These are phyloP conservation scores for Fusarium hostae DNA, from an alignment of 2,329 filamentous ascomycete genomes.

Conservation along the genomic window DNA sequence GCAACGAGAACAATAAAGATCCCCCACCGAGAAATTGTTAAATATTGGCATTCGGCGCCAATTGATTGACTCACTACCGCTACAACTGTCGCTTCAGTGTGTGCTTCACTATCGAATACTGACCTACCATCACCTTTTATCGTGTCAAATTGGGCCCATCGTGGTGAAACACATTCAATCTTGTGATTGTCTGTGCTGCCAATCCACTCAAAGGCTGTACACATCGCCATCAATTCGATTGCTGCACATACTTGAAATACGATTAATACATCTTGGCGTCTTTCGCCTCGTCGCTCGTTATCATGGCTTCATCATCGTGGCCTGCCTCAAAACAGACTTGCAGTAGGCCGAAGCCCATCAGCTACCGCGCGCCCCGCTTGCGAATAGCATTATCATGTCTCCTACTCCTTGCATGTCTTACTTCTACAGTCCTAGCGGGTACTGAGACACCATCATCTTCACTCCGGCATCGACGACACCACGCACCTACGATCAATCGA, in stretches of 20 bases:
- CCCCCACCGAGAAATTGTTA: conserved; percentile 2
- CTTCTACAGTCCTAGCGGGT: conserved; percentile 32
- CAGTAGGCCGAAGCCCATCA: not conserved
- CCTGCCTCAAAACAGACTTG: conserved; percentile 7
- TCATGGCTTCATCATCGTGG: conserved; percentile 30
- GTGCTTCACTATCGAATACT: conserved; percentile 18
- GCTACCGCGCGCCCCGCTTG: conserved; percentile 21
- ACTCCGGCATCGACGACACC: conserved; percentile 24
- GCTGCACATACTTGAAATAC: not conserved
- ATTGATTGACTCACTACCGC: not conserved
- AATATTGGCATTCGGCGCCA: conserved; percentile 10
- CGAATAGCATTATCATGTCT: conserved; percentile 26
- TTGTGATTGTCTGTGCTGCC: conserved; percentile 27
- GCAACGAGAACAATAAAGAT: conserved; percentile 19
- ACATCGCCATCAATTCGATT: not conserved
- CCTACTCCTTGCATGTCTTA: conserved; percentile 41
- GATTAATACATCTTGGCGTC: conserved; percentile 8
- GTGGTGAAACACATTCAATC: conserved; percentile 44
- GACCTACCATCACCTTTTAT: conserved; percentile 23
- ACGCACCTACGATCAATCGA: conserved; percentile 12
- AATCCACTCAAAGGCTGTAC: conserved; percentile 15
- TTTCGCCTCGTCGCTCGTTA: conserved; percentile 32
- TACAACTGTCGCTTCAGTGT: conserved; percentile 7
- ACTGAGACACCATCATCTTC: conserved; percentile 29
- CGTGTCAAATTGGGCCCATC: conserved; percentile 29